phyloP scores from a whole-genome alignment of 1,284 basidiomycete species.

The Tilletiopsis washingtonensis region DNA sequence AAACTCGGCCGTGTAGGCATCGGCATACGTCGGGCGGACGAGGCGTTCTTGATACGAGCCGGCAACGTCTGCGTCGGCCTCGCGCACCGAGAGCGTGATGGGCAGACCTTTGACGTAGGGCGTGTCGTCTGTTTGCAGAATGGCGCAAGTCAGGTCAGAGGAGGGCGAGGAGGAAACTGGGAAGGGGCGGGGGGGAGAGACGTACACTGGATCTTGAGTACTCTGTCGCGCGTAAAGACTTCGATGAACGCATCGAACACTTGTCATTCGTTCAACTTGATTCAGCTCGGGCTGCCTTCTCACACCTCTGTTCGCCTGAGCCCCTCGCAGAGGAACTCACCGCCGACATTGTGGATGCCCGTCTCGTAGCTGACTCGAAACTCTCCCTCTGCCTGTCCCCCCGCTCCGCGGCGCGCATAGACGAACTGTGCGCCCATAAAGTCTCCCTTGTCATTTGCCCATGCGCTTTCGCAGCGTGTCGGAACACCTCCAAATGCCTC shows the following conservation, averaged over 20 bases:
- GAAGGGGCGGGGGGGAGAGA: slow-evolving; percentile 14
- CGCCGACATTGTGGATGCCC: slow-evolving; percentile 40
- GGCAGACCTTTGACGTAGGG: slow-evolving; percentile 51
- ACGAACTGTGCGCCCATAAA: slow-evolving; percentile 26
- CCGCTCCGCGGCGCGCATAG: slow-evolving; percentile 10
- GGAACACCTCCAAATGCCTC: slow-evolving; percentile 36
- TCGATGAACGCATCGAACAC: slow-evolving; percentile 51
- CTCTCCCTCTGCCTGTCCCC: slow-evolving; percentile 3
- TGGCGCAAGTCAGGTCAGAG: neutral
- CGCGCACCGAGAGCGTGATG: slow-evolving; percentile 46
- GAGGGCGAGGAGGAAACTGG: neutral
- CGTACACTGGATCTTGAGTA: slow-evolving; percentile 49
- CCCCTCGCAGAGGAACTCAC: neutral
- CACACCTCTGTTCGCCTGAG: neutral
- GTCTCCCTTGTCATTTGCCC: slow-evolving; percentile 20
- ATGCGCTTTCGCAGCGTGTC: slow-evolving; percentile 13
- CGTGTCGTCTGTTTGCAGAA: slow-evolving; percentile 14
- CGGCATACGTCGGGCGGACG: slow-evolving; percentile 48
- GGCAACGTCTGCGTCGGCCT: slow-evolving; percentile 19
- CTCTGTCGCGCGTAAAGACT: slow-evolving; percentile 48
- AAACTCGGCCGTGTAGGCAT: slow-evolving; percentile 49
- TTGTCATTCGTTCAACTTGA: no score
- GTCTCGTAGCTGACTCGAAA: slow-evolving; percentile 27
- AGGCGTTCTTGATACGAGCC: slow-evolving; percentile 34
- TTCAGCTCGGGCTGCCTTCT: no score